Percentiles rank a stretch among this genome's conserved stretches.
Conservation (phyloP, 2,329 filamentous ascomycete genomes). For the Paecilomyces dactylethromorphus region DNA sequence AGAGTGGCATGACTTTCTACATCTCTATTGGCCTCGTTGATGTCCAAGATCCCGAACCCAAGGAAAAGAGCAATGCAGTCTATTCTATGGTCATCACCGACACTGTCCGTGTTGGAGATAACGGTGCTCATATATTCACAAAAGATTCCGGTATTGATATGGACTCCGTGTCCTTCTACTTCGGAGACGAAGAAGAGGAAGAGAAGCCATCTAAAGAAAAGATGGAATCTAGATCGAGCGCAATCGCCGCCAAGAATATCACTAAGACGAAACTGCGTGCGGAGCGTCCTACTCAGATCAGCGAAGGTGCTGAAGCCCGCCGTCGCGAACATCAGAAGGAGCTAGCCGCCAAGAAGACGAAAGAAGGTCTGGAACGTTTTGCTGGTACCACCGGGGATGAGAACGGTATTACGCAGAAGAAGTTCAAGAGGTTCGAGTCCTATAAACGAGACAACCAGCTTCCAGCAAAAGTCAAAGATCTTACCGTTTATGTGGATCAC, state of each 20-base stretch:
- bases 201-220: constrained; percentile 75
- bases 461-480: constrained; percentile 71
- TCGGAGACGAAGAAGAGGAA: constrained; percentile 86
- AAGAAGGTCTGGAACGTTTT: constrained; percentile 78
- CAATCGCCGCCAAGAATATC: constrained; percentile 90
- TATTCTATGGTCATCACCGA: constrained; percentile 91
- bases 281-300: constrained; percentile 78
- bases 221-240: constrained; percentile 74
- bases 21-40: constrained; percentile 87
- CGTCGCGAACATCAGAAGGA: constrained; percentile 91
- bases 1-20: constrained; percentile 94
- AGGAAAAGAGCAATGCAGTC: constrained; percentile 80
- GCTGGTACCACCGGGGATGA: constrained; percentile 76
- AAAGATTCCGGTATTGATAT: constrained; percentile 86
- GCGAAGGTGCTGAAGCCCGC: constrained; percentile 82
- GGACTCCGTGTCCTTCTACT: constrained; percentile 95
- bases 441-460: constrained; percentile 98
- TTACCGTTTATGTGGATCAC: constrained; percentile 82
- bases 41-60: constrained; percentile 76
- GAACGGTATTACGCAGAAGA: constrained; percentile 90
- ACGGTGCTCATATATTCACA: constrained; percentile 72
- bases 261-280: constrained; percentile 88
- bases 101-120: constrained; percentile 76
- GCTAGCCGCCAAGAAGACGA: constrained; percentile 78
- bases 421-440: constrained; percentile 98